Evolutionary conservation across 2,329 filamentous ascomycete species (phyloP), one percentile per base, ranked within the genome.

Genomic region (Coleophoma eucalyptorum): DNA sequence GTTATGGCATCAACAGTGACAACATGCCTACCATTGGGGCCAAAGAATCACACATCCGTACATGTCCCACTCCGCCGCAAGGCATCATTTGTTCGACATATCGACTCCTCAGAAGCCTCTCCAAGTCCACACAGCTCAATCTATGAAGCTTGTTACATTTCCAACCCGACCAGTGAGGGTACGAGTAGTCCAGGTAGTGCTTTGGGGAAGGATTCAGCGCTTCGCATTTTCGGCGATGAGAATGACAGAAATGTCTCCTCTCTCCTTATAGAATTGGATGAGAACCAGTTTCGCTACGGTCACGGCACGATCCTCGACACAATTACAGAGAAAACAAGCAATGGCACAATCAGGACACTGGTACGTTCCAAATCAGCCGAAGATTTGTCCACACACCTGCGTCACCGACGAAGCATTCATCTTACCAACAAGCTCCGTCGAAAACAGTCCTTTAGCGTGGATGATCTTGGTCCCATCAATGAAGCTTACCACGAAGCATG

Each of bases 261-360:
- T 49, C 33, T 47, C 52, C 31, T 43, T 59, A 31, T 20, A 33
- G 35, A 37, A 41, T 40, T 41, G 33, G 50, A 57, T 19, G 50
- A 59, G 12, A 44, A 45, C 0, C 44, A 61, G 33, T 71, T 73
- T 55, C 57, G 67, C 2, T 73, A 73, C 53, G 70, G 70, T 18
- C 60, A 65, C 50, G 70, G 70, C 18, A 73, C 70, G 4, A 58
- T 66, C 26, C 63, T 73, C 1, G 61, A 65, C 18, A 69, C 71
- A 13, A 73, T 73, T 54, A 60, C 64, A n/a, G 71, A 73, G 58
- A 67, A 71, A 56, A 68, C 65, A 49, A 72, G 69, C 56, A 58
- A 58, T 48, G 55, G 62, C 5, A 71, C 69, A 2, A 59, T 72
- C 15, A 61, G 65, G 12, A 59, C 53, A n/a, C 31, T 56, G 54